A percentile compares a stretch with the other conserved stretches of the same genome.
These are phyloP conservation scores for Aspergillus luchuensis DNA, from an alignment of 2,329 filamentous ascomycete genomes.

Conservation along the genomic window DNA sequence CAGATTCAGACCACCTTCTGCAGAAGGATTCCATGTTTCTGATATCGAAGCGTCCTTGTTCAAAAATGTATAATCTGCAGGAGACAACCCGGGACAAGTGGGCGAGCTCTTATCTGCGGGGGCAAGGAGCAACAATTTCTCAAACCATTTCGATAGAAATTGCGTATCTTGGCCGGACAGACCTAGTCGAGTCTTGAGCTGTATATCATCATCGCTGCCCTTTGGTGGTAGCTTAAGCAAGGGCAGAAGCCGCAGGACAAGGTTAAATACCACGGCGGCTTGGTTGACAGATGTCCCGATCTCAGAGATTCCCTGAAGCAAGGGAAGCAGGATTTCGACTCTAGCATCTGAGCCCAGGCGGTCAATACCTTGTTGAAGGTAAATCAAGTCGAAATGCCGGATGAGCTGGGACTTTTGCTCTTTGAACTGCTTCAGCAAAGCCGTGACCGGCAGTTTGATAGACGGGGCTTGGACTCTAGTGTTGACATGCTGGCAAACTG, in stretches of 20 bases:
- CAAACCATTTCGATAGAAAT: conserved; percentile 74
- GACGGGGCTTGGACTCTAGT: conserved; percentile 62
- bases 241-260: conserved; percentile 75
- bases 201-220: conserved; percentile 75
- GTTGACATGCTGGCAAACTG: conserved; percentile 72
- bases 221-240: conserved; percentile 68
- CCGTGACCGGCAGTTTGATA: conserved; percentile 80
- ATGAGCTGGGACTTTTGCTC: conserved; percentile 72
- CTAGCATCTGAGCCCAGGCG: conserved; percentile 64
- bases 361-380: conserved; percentile 80
- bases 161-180: conserved; percentile 70
- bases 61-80: conserved; percentile 68
- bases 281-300: conserved; percentile 57
- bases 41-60: conserved; percentile 57
- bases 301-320: conserved; percentile 68
- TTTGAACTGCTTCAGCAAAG: conserved; percentile 87
- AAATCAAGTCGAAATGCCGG: conserved; percentile 83
- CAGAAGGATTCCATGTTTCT: conserved; percentile 63
- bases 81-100: conserved; percentile 63
- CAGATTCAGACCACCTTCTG: conserved; percentile 64
- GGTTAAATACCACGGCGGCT: conserved; percentile 72
- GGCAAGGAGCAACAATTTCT: conserved; percentile 72
- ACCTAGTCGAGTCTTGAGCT: conserved; percentile 66
- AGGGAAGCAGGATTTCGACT: conserved; percentile 69
- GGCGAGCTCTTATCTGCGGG: conserved; percentile 46